Evolutionary conservation across 73 alveolate species (phyloP), one percentile per base, ranked within the genome.

Genomic region (Urostyla sp.): DNA sequence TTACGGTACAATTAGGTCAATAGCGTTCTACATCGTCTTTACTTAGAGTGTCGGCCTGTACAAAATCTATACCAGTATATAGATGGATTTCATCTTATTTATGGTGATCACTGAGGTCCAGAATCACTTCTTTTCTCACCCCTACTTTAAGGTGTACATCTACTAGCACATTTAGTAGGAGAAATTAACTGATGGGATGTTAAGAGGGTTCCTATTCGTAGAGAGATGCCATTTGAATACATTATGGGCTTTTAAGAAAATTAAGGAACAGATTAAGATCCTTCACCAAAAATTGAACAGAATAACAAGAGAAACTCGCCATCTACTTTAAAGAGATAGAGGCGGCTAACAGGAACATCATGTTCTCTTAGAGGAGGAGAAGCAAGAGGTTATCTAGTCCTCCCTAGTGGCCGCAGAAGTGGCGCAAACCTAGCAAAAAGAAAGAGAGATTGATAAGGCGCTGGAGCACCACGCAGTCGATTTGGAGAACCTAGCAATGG

Each of bases 181-280:
- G 8, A 69, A 69, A 34, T 54, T 46, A 49, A 48, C 67, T 13
- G 83, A 69, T 69, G 67, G 69, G 18, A 48, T 46, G 40, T 26
- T 69, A 16, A 69, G 83, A 69, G 83, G 57, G 2, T 48, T 69
- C 30, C 44, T 48, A 4, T 69, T n/a, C 48, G 69, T 69, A 31
- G 83, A 69, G 72, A 10, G 34, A 45, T 27, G 48, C 16, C 83
- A 69, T 46, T 24, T 69, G 26, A 24, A 45, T n/a, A 46, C 10
- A 31, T 45, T 69, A 28, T 69, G 83, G 83, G 23, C 67, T 20
- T 69, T 37, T 46, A 69, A 69, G 31, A 69, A 67, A 2, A 69
- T 69, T 16, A 69, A 69, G 49, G 48, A 69, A 69, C 72, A 69
- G 37, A 69, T 69, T 69, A 69, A 69, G 54, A 69, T 69, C 20